phyloP scores from a whole-genome alignment of 2,329 filamentous ascomycete species.

The Epichloe sibirici region DNA sequence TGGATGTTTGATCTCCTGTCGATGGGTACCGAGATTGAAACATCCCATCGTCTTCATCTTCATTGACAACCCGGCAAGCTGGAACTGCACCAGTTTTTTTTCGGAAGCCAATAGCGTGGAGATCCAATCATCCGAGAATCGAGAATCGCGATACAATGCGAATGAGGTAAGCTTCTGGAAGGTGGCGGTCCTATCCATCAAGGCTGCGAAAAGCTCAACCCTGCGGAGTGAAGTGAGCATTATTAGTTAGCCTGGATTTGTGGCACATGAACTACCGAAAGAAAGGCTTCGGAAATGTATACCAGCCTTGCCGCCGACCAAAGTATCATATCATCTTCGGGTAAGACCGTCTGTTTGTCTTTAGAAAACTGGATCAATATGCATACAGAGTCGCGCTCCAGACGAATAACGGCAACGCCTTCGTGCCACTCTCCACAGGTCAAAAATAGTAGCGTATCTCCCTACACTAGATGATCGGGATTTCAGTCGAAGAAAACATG shows the following conservation, averaged over 20 bases:
- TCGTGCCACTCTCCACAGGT: neutral
- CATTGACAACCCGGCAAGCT: neutral
- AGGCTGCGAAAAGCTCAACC: neutral
- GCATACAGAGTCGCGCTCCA: neutral
- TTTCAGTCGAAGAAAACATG: neutral
- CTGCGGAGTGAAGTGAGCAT: neutral
- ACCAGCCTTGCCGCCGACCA: neutral
- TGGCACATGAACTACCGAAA: neutral
- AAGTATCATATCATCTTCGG: neutral
- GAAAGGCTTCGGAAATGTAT: neutral
- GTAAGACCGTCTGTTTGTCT: neutral
- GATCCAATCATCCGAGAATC: neutral
- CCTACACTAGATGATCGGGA: neutral
- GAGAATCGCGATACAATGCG: neutral
- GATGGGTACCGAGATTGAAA: neutral
- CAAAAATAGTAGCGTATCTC: neutral
- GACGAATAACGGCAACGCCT: constrained; percentile 1
- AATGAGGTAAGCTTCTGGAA: constrained; percentile 2
- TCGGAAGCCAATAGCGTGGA: neutral
- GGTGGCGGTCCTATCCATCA: neutral
- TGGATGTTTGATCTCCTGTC: neutral
- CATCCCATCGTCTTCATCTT: neutral
- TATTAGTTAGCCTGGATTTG: neutral
- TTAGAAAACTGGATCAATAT: neutral
- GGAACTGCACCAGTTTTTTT: neutral